A percentile compares a stretch with the other conserved stretches of the same genome.
Conservation (phyloP, 768 basidiomycete genomes). For the Leccinum incarnatum region DNA sequence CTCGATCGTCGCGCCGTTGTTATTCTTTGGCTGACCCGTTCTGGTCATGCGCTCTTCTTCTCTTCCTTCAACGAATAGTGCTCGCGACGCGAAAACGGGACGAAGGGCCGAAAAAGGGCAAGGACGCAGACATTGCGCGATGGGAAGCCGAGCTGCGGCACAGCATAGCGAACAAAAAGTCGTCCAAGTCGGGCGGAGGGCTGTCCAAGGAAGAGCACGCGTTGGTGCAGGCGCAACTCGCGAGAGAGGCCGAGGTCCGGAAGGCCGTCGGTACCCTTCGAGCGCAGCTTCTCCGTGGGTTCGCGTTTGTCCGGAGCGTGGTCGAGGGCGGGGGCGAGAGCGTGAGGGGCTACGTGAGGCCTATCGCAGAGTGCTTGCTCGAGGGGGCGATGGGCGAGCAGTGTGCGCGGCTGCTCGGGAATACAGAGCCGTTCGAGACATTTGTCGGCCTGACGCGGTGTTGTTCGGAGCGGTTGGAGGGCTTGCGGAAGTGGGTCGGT, state of each 20-base stretch:
- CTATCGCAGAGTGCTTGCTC: conserved; percentile 59
- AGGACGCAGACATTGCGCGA: conserved; percentile 83
- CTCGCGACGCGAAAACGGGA: conserved; percentile 57
- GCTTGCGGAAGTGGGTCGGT: conserved; percentile 69
- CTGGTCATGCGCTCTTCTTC: background rate
- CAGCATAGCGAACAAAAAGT: conserved; percentile 76
- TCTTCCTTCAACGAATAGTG: conserved; percentile 40
- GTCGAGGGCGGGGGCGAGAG: conserved; percentile 42
- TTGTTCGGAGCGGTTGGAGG: conserved; percentile 72
- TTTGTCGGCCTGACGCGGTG: conserved; percentile 70
- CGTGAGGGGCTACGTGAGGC: conserved; percentile 54
- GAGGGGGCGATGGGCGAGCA: conserved; percentile 58
- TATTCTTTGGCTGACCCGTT: background rate
- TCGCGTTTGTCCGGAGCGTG: conserved; percentile 66
- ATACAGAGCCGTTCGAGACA: conserved; percentile 53
- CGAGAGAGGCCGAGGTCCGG: conserved; percentile 73
- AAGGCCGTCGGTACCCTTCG: conserved; percentile 55
- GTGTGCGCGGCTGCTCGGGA: conserved; percentile 58
- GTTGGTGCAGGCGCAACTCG: conserved; percentile 79
- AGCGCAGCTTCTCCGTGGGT: conserved; percentile 56
- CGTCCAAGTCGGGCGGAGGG: conserved; percentile 26
- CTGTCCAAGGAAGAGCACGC: conserved; percentile 85
- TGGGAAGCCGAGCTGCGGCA: conserved; percentile 96
- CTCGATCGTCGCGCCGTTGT: background rate
- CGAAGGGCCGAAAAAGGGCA: conserved; percentile 64